These are phyloP conservation scores for Acanthochlamys bracteata DNA, from an alignment of 106 monocot species.

Conservation along the genomic window DNA sequence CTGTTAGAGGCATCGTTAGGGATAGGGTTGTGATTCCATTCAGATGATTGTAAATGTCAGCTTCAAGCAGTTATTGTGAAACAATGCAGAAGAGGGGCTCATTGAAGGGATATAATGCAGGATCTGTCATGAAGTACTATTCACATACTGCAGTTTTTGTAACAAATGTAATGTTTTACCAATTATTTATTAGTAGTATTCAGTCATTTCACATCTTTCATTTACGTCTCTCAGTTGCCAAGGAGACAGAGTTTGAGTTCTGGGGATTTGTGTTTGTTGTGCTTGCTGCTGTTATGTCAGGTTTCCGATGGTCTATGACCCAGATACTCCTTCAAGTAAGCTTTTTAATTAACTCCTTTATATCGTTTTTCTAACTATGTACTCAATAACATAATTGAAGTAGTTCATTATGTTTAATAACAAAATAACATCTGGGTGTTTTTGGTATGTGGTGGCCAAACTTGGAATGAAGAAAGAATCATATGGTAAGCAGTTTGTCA, in stretches of 20 bases:
- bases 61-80: no score
- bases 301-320: constrained; percentile 95
- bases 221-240: constrained; percentile 45
- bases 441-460: constrained; percentile 25
- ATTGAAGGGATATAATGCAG: no score
- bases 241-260: constrained; percentile 79
- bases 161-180: no score
- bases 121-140: no score
- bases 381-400: neutral
- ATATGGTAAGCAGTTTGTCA: constrained; percentile 56
- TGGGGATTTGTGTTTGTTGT: constrained; percentile 92
- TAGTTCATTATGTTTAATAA: neutral
- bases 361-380: neutral
- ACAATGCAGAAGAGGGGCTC: no score
- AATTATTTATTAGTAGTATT: no score
- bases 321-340: constrained; percentile 95
- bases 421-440: no score
- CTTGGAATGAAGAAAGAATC: constrained; percentile 75
- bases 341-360: neutral
- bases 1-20: no score
- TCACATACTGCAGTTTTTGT: no score
- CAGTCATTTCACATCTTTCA: no score
- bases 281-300: constrained; percentile 88
- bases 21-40: no score
- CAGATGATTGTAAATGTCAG: no score